Evolutionary conservation across 2,329 filamentous ascomycete species (phyloP), one percentile per base, ranked within the genome.

Genomic region (Penicillium sp.): DNA sequence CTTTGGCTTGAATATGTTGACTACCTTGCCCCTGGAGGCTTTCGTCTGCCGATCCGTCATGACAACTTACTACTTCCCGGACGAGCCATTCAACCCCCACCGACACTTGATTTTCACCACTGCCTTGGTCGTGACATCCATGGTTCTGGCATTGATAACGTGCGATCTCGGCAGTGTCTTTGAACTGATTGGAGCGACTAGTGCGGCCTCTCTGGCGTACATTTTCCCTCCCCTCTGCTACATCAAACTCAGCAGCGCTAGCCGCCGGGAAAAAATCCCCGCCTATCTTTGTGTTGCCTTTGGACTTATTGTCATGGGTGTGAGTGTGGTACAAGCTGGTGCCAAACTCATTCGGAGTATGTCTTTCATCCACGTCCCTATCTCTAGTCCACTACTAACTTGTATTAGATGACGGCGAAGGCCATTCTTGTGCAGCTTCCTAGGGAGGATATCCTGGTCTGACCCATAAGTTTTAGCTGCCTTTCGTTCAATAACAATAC

Each of bases 1-100:
- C 77, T 98, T 99, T 71, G 95, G 95, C 2, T 84, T 99, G 64
- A 99, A 99, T 81, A 99, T 99, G 95, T 86, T 99, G 68, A 97
- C 95, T 14, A 98, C 95, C 1, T 81, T 99, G 35, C 95, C 95
- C 0, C 87, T 99, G 58, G 95, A 99, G 80, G 93, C 92, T 16
- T 99, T 99, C 74, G 95, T 99, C 54, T 99, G 95, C 76, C 87
- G 95, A 69, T 95, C 97, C 76, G 93, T 97, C 62, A 96, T 97
- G 90, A 85, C 91, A 65, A 92, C 91, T 62, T 97, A 96, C 71
- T 89, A 84, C 74, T 89, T 87, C 64, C 83, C 85, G 1, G 78
- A 83, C 56, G 84, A 91, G 65, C 89, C 90, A 0, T 96, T 93
- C 78, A 88, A 92, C 72, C 86, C 91, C 67, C 88, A 88, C 61